Conservation (phyloP, 768 basidiomycete genomes). For the Daedaleopsis nitida region DNA sequence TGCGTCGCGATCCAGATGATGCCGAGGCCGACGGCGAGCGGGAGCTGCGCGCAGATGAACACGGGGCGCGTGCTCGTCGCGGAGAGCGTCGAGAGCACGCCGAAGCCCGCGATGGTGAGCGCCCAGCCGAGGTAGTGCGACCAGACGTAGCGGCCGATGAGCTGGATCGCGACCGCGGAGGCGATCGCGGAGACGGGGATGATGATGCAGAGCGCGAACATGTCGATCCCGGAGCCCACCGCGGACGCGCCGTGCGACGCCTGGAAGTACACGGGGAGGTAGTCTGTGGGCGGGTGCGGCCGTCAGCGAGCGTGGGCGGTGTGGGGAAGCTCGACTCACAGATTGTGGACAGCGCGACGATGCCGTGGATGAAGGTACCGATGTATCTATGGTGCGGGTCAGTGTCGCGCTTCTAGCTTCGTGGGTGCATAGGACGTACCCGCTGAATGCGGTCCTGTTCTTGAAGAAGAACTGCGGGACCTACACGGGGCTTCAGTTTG, state of each 20-base stretch:
- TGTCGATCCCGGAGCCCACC: conserved; percentile 37
- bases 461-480: background rate
- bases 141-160: conserved; percentile 35
- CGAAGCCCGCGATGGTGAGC: conserved; percentile 35
- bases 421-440: background rate
- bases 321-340: conserved; percentile 9
- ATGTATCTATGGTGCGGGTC: conserved; percentile 30
- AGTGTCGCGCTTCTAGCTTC: background rate
- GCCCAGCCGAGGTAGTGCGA: conserved; percentile 35
- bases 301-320: background rate
- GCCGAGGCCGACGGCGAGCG: conserved; percentile 34
- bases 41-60: conserved; percentile 21
- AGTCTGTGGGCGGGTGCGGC: conserved; percentile 27
- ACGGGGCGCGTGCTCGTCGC: conserved; percentile 21
- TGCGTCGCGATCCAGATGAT: background rate
- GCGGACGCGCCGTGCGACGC: conserved; percentile 41
- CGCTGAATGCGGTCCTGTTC: conserved; percentile 4
- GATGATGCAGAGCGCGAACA: conserved; percentile 35
- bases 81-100: conserved; percentile 31
- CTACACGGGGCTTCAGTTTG: too few relatives aligned
- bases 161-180: conserved; percentile 33
- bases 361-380: conserved; percentile 35
- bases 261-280: conserved; percentile 49
- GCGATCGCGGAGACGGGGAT: conserved; percentile 41
- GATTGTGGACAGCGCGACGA: conserved; percentile 25